These are phyloP conservation scores for Leccinum barrowsii DNA, from an alignment of 768 basidiomycete species.

Conservation along the genomic window DNA sequence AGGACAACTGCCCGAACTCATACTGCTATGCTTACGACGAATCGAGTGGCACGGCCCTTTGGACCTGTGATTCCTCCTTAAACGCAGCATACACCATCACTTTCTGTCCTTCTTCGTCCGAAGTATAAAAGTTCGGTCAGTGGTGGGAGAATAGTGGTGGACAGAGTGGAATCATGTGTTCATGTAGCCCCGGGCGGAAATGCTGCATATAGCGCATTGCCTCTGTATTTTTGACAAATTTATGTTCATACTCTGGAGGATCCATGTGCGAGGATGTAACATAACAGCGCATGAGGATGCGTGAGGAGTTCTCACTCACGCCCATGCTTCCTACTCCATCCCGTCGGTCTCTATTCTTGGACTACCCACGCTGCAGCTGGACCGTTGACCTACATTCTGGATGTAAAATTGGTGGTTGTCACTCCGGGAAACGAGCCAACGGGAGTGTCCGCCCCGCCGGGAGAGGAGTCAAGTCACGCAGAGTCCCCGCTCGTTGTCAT, in stretches of 20 bases:
- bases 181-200: not conserved
- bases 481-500: too few relatives aligned
- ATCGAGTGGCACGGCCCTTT: conserved; percentile 42
- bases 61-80: conserved; percentile 36
- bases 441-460: too few relatives aligned
- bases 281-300: not conserved
- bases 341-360: not conserved
- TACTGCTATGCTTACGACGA: conserved; percentile 56
- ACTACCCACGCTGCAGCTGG: too few relatives aligned
- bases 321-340: not conserved
- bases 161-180: not conserved
- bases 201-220: not conserved
- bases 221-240: not conserved
- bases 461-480: not conserved
- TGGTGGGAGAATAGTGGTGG: not conserved
- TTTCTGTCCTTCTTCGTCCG: conserved; percentile 36
- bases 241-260: not conserved
- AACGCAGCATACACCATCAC: conserved; percentile 44
- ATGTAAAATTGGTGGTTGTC: too few relatives aligned
- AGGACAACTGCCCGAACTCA: conserved; percentile 41
- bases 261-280: not conserved
- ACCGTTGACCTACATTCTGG: not conserved
- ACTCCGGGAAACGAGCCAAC: too few relatives aligned
- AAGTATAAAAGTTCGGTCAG: not conserved
- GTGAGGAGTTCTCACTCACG: not conserved